Conservation (phyloP, 2,329 filamentous ascomycete genomes). For the Apiospora saccharicola region DNA sequence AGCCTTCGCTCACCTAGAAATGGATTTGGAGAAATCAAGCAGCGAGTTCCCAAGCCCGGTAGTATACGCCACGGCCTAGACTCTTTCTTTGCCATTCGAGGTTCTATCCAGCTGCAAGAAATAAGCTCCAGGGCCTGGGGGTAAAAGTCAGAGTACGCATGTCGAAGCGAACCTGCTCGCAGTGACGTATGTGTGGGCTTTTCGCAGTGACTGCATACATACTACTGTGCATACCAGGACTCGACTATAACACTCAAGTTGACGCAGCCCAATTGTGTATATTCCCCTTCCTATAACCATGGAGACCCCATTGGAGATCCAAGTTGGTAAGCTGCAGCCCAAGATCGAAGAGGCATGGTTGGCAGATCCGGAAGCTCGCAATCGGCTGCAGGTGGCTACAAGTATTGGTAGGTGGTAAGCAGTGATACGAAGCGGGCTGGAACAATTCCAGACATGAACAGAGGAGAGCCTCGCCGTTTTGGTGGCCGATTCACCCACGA, state of each 20-base stretch:
- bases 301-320: background rate
- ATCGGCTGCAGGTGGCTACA: background rate
- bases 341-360: background rate
- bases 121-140: background rate
- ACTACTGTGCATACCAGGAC: background rate
- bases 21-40: background rate
- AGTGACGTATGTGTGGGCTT: background rate
- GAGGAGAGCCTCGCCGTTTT: background rate
- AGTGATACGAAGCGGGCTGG: background rate
- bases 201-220: slow-evolving; percentile 3
- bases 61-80: background rate
- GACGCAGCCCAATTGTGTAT: background rate
- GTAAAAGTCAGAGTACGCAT: background rate
- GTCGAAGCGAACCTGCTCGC: slow-evolving; percentile 9
- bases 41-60: background rate
- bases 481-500: slow-evolving; percentile 1
- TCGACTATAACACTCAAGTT: background rate
- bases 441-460: background rate
- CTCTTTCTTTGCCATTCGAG: background rate
- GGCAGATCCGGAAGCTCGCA: background rate
- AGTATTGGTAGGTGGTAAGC: background rate
- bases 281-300: background rate
- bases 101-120: background rate
- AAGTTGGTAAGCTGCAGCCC: background rate
- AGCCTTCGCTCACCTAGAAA: background rate